Percentiles rank a stretch among this genome's conserved stretches.
phyloP scores from a whole-genome alignment of 176 grass and related monocot species.

The Triticum urartu region DNA sequence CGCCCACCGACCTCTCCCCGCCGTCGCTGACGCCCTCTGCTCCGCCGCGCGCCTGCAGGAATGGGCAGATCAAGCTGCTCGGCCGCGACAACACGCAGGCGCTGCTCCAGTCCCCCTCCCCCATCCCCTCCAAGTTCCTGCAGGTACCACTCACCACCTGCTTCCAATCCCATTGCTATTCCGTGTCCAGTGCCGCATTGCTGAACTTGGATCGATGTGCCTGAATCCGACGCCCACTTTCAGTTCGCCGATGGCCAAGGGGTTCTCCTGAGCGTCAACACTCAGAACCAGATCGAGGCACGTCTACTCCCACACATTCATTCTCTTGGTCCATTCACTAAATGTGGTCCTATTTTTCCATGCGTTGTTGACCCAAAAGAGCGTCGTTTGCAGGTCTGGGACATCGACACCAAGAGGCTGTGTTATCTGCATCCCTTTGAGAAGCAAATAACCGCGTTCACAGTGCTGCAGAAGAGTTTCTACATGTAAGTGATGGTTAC shows the following conservation, averaged over 20 bases:
- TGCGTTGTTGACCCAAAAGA: constrained; percentile 22
- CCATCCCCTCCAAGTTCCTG: constrained; percentile 57
- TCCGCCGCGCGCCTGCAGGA: constrained; percentile 36
- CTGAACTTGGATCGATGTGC: neutral
- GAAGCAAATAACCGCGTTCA: constrained; percentile 62
- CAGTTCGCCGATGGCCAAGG: constrained; percentile 85
- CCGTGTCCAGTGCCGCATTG: neutral
- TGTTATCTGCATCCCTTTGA: constrained; percentile 53
- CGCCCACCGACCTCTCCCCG: neutral
- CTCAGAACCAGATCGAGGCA: constrained; percentile 86
- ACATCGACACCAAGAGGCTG: constrained; percentile 63
- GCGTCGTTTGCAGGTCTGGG: constrained; percentile 56
- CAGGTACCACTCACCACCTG: constrained; percentile 29
- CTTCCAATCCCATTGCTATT: neutral
- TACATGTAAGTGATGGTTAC: constrained; percentile 53
- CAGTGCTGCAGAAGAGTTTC: constrained; percentile 61
- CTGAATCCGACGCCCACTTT: constrained; percentile 17
- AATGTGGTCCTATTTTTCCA: neutral
- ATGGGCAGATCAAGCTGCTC: constrained; percentile 88
- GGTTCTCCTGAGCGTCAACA: constrained; percentile 72
- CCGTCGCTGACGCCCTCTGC: neutral
- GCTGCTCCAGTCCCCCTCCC: constrained; percentile 66
- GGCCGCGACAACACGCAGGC: constrained; percentile 92
- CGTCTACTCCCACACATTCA: constrained; percentile 8
- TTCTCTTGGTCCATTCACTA: neutral